phyloP scores from a whole-genome alignment of 805 yeast genomes.

The Sugiyamaella mastotermitis region DNA sequence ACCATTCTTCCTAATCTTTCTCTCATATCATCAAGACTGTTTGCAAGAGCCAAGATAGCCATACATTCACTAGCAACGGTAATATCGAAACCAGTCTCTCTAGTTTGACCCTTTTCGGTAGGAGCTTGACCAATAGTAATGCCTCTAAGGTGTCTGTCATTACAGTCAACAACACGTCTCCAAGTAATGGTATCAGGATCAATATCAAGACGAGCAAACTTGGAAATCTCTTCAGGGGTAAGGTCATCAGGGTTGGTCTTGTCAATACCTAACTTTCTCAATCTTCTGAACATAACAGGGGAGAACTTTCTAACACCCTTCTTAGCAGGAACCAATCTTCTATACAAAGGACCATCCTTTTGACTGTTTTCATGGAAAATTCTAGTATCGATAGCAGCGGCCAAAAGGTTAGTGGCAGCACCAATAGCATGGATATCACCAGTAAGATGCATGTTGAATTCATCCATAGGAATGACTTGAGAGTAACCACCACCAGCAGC shows the following conservation, averaged over 20 bases:
- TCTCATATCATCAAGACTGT: slow-evolving; percentile 76
- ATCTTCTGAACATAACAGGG: slow-evolving; percentile 67
- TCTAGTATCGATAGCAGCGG: slow-evolving; percentile 96
- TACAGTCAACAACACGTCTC: slow-evolving; percentile 90
- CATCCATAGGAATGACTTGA: slow-evolving; percentile 98
- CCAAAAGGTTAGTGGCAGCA: slow-evolving; percentile 87
- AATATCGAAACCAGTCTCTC: slow-evolving; percentile 90
- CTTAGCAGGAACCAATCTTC: slow-evolving; percentile 78
- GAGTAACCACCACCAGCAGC: slow-evolving; percentile 99
- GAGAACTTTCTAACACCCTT: slow-evolving; percentile 75
- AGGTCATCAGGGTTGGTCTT: slow-evolving; percentile 74
- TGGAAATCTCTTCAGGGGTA: slow-evolving; percentile 63
- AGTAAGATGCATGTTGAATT: slow-evolving; percentile 94
- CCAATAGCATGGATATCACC: slow-evolving; percentile 97
- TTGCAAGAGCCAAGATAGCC: slow-evolving; percentile 88
- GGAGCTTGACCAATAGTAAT: slow-evolving; percentile 88
- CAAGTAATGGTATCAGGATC: slow-evolving; percentile 87
- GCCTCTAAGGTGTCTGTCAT: slow-evolving; percentile 86
- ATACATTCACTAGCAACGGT: slow-evolving; percentile 94
- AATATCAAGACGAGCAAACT: slow-evolving; percentile 78
- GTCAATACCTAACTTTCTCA: slow-evolving; percentile 69
- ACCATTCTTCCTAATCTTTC: slow-evolving; percentile 83
- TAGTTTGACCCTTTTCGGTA: slow-evolving; percentile 82
- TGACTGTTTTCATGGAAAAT: slow-evolving; percentile 92
- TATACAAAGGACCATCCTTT: slow-evolving; percentile 70